These are phyloP conservation scores for Dendrocalamus latiflorus DNA, from an alignment of 202 grass and related monocot species.

Conservation along the genomic window DNA sequence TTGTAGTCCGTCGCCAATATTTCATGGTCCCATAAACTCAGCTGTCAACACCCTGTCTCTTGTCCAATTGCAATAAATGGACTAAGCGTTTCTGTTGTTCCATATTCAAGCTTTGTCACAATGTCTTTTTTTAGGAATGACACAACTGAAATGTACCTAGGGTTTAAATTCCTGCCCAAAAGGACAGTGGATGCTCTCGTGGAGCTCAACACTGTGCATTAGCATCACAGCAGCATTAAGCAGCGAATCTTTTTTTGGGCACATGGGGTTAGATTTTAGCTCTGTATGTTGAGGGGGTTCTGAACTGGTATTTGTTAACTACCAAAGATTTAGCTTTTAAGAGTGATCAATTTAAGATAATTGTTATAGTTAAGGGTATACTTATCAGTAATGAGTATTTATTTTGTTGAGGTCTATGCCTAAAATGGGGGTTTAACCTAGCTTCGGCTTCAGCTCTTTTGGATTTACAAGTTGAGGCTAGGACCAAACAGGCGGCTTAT, in stretches of 20 bases:
- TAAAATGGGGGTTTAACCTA: constrained; percentile 1
- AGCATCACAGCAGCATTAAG: not conserved
- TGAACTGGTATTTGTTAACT: not conserved
- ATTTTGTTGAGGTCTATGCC: not conserved
- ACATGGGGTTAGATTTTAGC: not conserved
- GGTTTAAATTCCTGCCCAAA: not conserved
- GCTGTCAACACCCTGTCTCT: not conserved
- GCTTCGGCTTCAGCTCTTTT: not conserved
- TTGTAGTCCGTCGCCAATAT: not conserved
- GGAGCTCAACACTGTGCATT: not conserved
- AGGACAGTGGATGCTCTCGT: not conserved
- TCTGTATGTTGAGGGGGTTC: not conserved
- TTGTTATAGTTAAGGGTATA: not conserved
- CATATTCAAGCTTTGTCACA: not conserved
- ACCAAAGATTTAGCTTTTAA: too few relatives aligned
- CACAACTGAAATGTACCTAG: not conserved
- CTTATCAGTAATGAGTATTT: not conserved
- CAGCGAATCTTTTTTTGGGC: not conserved
- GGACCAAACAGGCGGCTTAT: not conserved
- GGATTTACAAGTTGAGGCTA: not conserved
- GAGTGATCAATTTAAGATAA: not conserved
- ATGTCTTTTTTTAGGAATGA: not conserved
- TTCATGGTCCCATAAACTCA: not conserved
- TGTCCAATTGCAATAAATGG: not conserved
- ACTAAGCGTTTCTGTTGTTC: not conserved